phyloP scores from a whole-genome alignment of 169 alveolate species.

The Eimeria tenella region DNA sequence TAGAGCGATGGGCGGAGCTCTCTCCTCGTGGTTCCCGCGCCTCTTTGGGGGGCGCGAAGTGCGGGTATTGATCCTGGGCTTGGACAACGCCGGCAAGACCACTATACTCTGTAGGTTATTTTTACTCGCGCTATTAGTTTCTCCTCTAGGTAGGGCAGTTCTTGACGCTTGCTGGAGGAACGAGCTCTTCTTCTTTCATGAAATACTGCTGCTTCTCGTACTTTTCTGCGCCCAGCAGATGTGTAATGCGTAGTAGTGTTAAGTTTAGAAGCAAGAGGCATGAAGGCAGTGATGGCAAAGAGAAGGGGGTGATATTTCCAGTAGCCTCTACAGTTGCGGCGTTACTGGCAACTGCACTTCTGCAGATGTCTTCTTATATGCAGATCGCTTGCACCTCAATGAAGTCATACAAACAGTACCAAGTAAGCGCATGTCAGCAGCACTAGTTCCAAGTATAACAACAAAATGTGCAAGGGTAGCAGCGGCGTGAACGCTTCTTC shows the following conservation, averaged over 20 bases:
- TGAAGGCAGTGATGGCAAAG: not conserved
- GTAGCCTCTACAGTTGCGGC: constrained; percentile 21
- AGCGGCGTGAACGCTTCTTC: not conserved
- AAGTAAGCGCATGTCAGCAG: constrained; percentile 76
- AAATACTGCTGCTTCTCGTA: not conserved
- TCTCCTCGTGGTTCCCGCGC: constrained; percentile 89
- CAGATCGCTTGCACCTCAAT: constrained; percentile 95
- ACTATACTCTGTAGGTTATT: constrained; percentile 92
- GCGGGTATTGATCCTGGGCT: constrained; percentile 97
- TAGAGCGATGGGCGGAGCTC: constrained; percentile 88
- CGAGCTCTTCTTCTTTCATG: not conserved
- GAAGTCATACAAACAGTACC: constrained; percentile 97
- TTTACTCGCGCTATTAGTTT: too few species aligned
- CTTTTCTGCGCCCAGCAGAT: too few species aligned
- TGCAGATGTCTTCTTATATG: not conserved
- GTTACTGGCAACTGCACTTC: not conserved
- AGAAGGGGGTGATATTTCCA: not conserved
- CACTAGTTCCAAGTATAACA: not conserved
- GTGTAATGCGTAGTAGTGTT: too few species aligned
- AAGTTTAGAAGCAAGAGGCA: not conserved
- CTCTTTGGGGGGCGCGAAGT: constrained; percentile 94
- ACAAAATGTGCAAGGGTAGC: constrained; percentile 4
- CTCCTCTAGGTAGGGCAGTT: too few species aligned
- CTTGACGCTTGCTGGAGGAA: too few species aligned
- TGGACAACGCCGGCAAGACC: constrained; percentile 99